Evolutionary conservation across 108 stramenopile genomes (phyloP), one percentile per base, ranked within the genome.

Genomic region (Skeletonema marinoi): DNA sequence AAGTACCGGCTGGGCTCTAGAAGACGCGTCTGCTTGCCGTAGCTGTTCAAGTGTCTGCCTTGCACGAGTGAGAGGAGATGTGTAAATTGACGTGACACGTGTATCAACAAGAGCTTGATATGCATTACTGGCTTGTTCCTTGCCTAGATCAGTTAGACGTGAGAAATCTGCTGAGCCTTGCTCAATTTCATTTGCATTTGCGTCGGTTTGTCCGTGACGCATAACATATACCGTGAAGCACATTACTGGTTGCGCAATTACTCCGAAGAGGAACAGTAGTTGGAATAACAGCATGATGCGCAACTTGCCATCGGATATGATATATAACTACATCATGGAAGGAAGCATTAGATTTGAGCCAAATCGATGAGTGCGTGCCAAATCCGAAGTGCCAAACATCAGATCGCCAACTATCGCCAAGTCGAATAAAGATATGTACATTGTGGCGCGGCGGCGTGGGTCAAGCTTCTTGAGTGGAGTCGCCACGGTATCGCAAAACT

Each of bases 141-240:
- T 74, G 6, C 81, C 85, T 13, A 44, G 41, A 7, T 54, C 64
- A 31, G 85, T 86, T 13, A 86, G 72, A 25, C 81, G 48, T 7
- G 81, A 82, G 66, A 82, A 71, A 64, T 86, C 78, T 25, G 71
- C 33, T 6, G 81, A 82, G 32, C 85, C 85, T 39, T 86, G 85
- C 21, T 78, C 69, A 10, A 78, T 30, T 25, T 62, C 81, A 25
- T 19, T 51, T 11, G 73, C 81, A 54, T 86, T 86, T 1, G 81
- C 81, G 58, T 86, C 81, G 5, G 85, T 82, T 69, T 86, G 62
- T 9, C 85, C 85, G 60, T 86, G 85, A n/a, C 85, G 81, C 5
- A 82, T 13, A 41, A 86, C 60, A 38, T 68, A 74, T 6, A 42
- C 54, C 54, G 54, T 56, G 54, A 56, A 56, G 25, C 54, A 21